A percentile compares a stretch with the other conserved stretches of the same genome.
Evolutionary conservation across 2,329 filamentous ascomycete species (phyloP).

Genomic region (Zasmidium cellare): DNA sequence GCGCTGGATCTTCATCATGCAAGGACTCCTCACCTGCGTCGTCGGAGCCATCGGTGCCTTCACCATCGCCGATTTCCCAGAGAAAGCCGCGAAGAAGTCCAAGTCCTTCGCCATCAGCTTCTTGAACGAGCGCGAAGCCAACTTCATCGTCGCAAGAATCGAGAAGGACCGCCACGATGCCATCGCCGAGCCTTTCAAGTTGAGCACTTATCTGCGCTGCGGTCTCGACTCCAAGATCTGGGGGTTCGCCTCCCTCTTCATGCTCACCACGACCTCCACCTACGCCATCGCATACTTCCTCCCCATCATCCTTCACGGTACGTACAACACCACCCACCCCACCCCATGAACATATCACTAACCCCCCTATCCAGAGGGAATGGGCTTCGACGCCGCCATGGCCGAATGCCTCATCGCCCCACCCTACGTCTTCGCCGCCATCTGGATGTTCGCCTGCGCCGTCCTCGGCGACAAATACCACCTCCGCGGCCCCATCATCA

Average conservation of each 20-base stretch:
- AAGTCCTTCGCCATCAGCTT: slow-evolving; percentile 39
- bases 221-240: slow-evolving; percentile 56
- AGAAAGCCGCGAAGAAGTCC: slow-evolving; percentile 41
- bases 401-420: slow-evolving; percentile 36
- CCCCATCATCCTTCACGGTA: slow-evolving; percentile 36
- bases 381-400: slow-evolving; percentile 33
- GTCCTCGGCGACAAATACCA: slow-evolving; percentile 35
- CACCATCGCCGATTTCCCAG: slow-evolving; percentile 46
- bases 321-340: too few relatives aligned
- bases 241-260: slow-evolving; percentile 51
- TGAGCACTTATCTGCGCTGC: slow-evolving; percentile 34
- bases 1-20: slow-evolving; percentile 49
- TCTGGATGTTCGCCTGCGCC: slow-evolving; percentile 35
- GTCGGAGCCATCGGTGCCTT: slow-evolving; percentile 44
- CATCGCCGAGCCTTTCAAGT: slow-evolving; percentile 47
- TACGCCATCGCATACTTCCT: slow-evolving; percentile 40
- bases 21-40: slow-evolving; percentile 42
- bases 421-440: slow-evolving; percentile 35
- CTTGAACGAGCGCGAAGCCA: slow-evolving; percentile 47
- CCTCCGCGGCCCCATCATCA: slow-evolving; percentile 36
- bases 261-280: slow-evolving; percentile 54
- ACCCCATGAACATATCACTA: too few relatives aligned
- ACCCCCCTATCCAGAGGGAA: slow-evolving; percentile 21
- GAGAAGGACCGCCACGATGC: slow-evolving; percentile 56
- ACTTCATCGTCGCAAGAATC: slow-evolving; percentile 53